Evolutionary conservation across 768 basidiomycete species (phyloP), one percentile per base, ranked within the genome.

Genomic region (Suillus spraguei): DNA sequence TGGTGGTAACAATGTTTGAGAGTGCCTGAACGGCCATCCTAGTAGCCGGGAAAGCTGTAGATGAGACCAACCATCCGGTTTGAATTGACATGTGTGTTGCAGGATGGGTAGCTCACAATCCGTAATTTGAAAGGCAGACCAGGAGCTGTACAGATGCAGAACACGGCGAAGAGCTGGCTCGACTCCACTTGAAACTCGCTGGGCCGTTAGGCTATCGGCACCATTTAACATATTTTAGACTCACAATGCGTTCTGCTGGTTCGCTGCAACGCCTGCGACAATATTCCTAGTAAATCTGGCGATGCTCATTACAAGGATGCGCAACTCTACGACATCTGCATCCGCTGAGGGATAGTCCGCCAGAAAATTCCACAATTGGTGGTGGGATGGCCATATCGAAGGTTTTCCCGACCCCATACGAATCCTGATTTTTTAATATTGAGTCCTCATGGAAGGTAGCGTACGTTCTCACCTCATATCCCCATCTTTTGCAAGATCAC

Each of bases 231-330:
- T 60, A 44, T 14, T 35, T 32, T 32, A 38, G 22, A 78, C 93
- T 80, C 69, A 96, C 95, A 86, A 90, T 32, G 90, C 89, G 63
- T 77, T 79, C 46, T 74, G 70, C 72, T 97, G 95, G 75, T 94
- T 93, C n/a, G 73, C 72, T 9, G 85, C 81, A 17, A 88, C 83
- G 7, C 87, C 91, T 11, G 93, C 93, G 39, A 92, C 87, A 11
- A 95, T 76, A 72, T 97, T 96, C 64, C 95, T 84, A 16, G 92
- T 94, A 70, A 96, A 88, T 69, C 86, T 89, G 9, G 87, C 89
- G 24, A 94, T 69, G 67, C 78, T 80, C n/a, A 76, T 76, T 63
- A 82, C 81, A 13, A 87, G 72, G 1, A 68, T 66, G 56, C 77
- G 78, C 8, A 83, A 78, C 33, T 71, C 67, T 13, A 71, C 64